Conservation (phyloP, 2,329 filamentous ascomycete genomes). For the Aureobasidium sp. region DNA sequence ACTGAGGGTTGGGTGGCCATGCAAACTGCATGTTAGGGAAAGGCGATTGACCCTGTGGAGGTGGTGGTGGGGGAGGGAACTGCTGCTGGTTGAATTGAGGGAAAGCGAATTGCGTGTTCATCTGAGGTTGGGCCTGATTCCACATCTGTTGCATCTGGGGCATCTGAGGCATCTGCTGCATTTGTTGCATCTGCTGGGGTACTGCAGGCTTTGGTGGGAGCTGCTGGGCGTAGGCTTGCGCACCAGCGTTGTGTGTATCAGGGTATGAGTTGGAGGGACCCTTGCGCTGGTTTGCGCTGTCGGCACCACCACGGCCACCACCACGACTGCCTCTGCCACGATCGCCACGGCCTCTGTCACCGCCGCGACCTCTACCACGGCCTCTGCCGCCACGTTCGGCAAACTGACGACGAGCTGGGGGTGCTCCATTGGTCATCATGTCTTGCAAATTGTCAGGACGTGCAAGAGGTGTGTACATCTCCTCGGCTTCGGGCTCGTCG, state of each 20-base stretch:
- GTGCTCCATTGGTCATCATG: constrained; percentile 33
- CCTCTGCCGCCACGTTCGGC: constrained; percentile 26
- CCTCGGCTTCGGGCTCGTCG: constrained; percentile 33
- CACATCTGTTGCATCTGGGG: constrained; percentile 10
- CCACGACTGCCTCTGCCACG: constrained; percentile 26
- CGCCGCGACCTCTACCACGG: constrained; percentile 21
- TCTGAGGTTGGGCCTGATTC: constrained; percentile 1
- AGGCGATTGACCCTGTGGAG: neutral
- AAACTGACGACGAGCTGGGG: constrained; percentile 30
- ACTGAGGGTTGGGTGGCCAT: constrained; percentile 13
- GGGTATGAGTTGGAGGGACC: constrained; percentile 19
- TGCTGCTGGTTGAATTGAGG: constrained; percentile 18
- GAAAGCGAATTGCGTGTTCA: constrained; percentile 6
- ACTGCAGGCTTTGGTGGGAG: constrained; percentile 17
- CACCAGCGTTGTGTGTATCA: constrained; percentile 20
- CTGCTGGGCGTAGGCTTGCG: constrained; percentile 9
- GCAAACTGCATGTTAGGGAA: constrained; percentile 6
- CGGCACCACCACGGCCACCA: constrained; percentile 20
- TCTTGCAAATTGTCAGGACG: constrained; percentile 40
- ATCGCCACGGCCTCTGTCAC: constrained; percentile 22
- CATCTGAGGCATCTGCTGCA: constrained; percentile 12
- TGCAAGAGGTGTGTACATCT: constrained; percentile 41
- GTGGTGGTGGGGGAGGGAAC: constrained; percentile 15
- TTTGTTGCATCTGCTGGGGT: constrained; percentile 8
- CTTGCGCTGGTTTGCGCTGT: constrained; percentile 14